Base-by-base conservation (phyloP, 768 basidiomycete genomes). In the Paxillus rubicundulus region DNA sequence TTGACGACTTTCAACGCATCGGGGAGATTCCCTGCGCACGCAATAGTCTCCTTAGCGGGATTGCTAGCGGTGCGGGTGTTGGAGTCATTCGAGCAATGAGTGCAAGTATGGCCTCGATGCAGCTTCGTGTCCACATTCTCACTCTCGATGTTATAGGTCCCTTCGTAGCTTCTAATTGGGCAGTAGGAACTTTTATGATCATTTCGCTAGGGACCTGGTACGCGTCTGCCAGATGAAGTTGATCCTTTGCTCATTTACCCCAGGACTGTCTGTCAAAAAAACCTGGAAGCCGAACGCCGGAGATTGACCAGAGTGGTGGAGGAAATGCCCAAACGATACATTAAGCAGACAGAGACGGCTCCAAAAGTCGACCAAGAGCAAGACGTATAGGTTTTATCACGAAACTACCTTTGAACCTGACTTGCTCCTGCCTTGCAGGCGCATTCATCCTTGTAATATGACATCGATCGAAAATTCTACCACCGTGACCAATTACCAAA, bases 61-160 rank as follows among this genome's bases (percentile, higher is more conserved):
- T 92, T 59, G 86, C 83, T n/a, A 83, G 86, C 52, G 90, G 90
- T 13, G 77, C 77, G 1, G 90, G 88, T 1, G 79, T 92, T 49
- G 91, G 90, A 17, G 73, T 87, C 49, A 81, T 92, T 49, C 79
- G 89, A 50, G 85, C 82, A 3, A 68, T 90, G 60, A 79, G 79
- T 61, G 70, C 81, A 10, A 74, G 89, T 89, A 66, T 50, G 84
- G 74, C 37, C 36, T 12, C 46, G 5, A 51, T 37, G 20, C 48
- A n/a, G 9, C 27, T 40, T 20, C 14, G 42, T 21, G 21, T 34
- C 16, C 44, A 36, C 14, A 34, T 34, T 38, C 55, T 66, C 39
- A 64, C 37, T 24, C 4, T 27, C 42, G 14, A 30, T 14, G 37
- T 24, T 5, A 37, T 47, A 57, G 89, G 75, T 30, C 77, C 82